Conservation (phyloP, 78 protist species). For the Salpingoeca rosetta region DNA sequence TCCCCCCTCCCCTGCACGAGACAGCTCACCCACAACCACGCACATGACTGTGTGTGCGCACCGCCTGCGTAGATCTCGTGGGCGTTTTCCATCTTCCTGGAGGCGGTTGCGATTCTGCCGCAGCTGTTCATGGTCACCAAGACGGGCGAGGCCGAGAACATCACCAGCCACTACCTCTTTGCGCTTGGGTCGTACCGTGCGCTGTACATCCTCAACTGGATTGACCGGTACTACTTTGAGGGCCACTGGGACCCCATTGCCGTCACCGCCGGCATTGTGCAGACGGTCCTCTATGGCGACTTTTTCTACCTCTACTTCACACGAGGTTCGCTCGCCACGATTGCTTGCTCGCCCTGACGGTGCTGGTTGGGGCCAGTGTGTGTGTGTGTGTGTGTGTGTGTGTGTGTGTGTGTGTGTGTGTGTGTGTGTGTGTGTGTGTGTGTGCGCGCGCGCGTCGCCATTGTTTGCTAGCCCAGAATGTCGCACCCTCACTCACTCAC, state of each 20-base stretch:
- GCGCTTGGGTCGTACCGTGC: slow-evolving; percentile 75
- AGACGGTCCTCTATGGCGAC: slow-evolving; percentile 80
- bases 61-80: slow-evolving; percentile 63
- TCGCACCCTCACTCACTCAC: not conserved
- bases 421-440: not conserved
- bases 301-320: slow-evolving; percentile 86
- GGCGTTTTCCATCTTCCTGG: slow-evolving; percentile 89
- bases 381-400: not conserved
- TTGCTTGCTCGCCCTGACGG: not conserved
- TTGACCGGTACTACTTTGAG: slow-evolving; percentile 70
- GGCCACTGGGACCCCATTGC: slow-evolving; percentile 50
- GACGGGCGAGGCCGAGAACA: slow-evolving; percentile 65
- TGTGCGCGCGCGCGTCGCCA: too few relatives aligned
- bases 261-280: slow-evolving; percentile 70
- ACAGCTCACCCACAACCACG: too few relatives aligned
- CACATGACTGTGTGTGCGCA: not conserved
- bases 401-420: not conserved
- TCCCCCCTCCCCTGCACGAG: too few relatives aligned
- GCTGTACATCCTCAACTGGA: slow-evolving; percentile 90
- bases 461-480: too few relatives aligned
- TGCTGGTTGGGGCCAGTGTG: not conserved
- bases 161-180: slow-evolving; percentile 77
- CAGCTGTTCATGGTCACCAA: slow-evolving; percentile 73
- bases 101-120: slow-evolving; percentile 93
- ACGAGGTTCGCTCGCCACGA: slow-evolving; percentile 46